Evolutionary conservation across 441 rosid genomes (phyloP).

Genomic region (Pelargonium citronellum): DNA sequence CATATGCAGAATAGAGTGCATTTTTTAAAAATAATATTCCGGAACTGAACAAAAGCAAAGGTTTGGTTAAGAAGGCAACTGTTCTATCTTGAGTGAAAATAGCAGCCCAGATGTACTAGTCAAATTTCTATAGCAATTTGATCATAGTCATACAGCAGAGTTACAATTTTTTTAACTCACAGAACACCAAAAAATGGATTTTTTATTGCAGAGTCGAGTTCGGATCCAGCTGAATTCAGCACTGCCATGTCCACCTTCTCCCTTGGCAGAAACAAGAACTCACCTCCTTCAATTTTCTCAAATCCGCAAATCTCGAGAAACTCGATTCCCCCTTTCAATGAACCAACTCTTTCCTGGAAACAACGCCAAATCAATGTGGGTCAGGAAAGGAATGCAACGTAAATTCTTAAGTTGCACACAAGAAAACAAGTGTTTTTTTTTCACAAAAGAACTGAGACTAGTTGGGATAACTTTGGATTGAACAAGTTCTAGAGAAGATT

Average conservation of each 20-base stretch:
- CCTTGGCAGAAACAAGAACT: constrained; percentile 67
- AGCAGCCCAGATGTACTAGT: no score
- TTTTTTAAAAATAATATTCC: no score
- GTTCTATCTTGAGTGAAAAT: no score
- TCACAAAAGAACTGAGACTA: no score
- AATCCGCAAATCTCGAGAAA: constrained; percentile 87
- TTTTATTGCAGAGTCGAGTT: constrained; percentile 83
- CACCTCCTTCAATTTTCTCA: constrained; percentile 68
- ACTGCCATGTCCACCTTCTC: constrained; percentile 70
- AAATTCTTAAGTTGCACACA: not conserved
- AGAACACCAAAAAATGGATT: constrained; percentile 93
- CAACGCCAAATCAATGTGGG: constrained; percentile 11
- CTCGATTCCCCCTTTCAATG: constrained; percentile 64
- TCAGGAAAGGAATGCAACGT: not conserved
- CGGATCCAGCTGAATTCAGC: constrained; percentile 79
- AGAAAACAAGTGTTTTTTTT: not conserved
- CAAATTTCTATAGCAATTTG: no score
- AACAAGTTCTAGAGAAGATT: no score
- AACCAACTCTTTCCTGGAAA: constrained; percentile 89
- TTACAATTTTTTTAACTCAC: constrained; percentile 15
- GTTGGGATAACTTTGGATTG: no score
- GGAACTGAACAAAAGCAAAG: no score
- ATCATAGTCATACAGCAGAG: no score
- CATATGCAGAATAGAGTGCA: no score
- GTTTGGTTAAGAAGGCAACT: no score